Conservation (phyloP, 805 yeast genomes). For the Schwanniomyces yamadae region DNA sequence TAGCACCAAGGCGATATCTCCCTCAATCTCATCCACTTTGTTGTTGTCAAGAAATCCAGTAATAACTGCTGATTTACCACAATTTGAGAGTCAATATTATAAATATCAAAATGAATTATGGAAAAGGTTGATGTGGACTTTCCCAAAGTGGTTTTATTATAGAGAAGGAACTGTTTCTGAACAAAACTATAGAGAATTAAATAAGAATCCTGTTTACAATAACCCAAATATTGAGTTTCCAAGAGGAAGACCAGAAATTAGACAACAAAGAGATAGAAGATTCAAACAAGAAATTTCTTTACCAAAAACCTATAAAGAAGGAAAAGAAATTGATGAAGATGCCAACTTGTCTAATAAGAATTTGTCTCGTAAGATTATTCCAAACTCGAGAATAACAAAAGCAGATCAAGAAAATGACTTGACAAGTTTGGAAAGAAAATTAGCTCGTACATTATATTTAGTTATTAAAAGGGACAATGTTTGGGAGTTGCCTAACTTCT, state of each 20-base stretch:
- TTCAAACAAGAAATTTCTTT: constrained; percentile 73
- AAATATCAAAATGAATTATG: constrained; percentile 83
- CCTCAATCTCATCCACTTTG: constrained; percentile 46
- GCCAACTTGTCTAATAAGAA: constrained; percentile 37
- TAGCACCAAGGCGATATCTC: constrained; percentile 10
- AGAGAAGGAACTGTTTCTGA: constrained; percentile 88
- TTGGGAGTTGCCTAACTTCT: constrained; percentile 85
- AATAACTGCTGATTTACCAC: constrained; percentile 71
- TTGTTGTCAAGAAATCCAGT: constrained; percentile 81
- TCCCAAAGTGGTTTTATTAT: constrained; percentile 90
- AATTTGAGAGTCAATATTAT: constrained; percentile 73
- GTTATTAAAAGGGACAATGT: constrained; percentile 49
- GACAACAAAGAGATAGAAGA: constrained; percentile 86
- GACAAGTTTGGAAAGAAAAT: constrained; percentile 71
- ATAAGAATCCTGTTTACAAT: constrained; percentile 69
- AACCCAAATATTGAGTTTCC: constrained; percentile 78
- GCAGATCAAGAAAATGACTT: constrained; percentile 69
- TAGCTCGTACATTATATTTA: constrained; percentile 78
- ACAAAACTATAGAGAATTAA: constrained; percentile 71
- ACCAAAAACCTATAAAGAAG: constrained; percentile 59
- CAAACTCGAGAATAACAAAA: constrained; percentile 69
- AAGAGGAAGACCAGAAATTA: constrained; percentile 81
- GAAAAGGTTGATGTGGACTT: constrained; percentile 94
- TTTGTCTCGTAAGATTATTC: constrained; percentile 64
- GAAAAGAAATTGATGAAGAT: constrained; percentile 27